Evolutionary conservation across 208 protist genomes (phyloP).

Genomic region (Trypanosoma conorhini): DNA sequence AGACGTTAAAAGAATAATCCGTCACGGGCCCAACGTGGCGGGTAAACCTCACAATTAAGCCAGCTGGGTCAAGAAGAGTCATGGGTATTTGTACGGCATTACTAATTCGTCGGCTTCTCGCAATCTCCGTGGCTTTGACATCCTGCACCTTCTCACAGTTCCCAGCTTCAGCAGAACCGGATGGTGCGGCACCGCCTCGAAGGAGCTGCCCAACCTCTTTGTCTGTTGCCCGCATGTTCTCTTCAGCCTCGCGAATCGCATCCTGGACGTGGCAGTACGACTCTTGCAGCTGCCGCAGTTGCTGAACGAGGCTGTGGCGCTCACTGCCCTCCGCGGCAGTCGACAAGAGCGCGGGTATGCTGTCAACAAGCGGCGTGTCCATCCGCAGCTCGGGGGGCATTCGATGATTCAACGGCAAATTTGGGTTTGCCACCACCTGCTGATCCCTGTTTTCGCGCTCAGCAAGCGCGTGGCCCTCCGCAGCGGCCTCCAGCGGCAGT

Average conservation of each 20-base stretch:
- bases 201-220: conserved; percentile 17
- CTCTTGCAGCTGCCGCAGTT: conserved; percentile 20
- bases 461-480: not conserved
- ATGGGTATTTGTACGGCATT: conserved; percentile 23
- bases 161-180: not conserved
- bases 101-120: conserved; percentile 11
- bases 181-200: not conserved
- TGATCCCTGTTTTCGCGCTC: not conserved
- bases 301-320: conserved; percentile 4
- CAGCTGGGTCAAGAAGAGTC: conserved; percentile 18
- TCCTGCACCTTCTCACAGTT: not conserved
- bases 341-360: conserved; percentile 28
- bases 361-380: conserved; percentile 47
- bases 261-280: conserved; percentile 20
- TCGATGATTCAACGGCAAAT: conserved; percentile 63
- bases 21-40: conserved; percentile 28
- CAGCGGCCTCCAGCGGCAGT: not conserved
- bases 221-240: conserved; percentile 3
- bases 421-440: conserved; percentile 12
- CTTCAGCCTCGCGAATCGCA: conserved; percentile 1
- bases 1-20: conserved; percentile 23
- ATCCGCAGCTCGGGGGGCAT: conserved; percentile 66
- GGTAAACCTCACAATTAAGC: conserved; percentile 25
- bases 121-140: not conserved
- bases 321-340: not conserved